Evolutionary conservation across 2,329 filamentous ascomycete genomes (phyloP), one percentile per base, ranked within the genome.

Genomic region (Taxawa tesnikishii): DNA sequence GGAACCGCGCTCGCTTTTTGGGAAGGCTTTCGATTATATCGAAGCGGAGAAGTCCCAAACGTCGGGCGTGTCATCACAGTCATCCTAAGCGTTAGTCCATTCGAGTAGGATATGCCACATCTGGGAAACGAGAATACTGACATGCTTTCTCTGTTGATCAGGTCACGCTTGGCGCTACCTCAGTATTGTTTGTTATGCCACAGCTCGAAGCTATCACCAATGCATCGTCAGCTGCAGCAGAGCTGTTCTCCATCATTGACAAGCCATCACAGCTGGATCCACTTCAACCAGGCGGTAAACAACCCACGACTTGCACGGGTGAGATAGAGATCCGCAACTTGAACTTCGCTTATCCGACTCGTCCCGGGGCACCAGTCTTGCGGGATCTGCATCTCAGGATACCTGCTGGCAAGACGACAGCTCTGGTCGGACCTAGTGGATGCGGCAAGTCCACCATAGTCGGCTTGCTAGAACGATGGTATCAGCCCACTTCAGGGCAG

Each of bases 331-430:
- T 87, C 16, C 56, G 71, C 8, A 62, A 73, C 26, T 69, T 87
- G 8, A 69, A 65, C n/a, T 85, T 87, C 45, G 70, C 78, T 2
- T 87, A 87, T 44, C 81, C 81, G 11, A 1, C 59, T 5, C 48
- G 58, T 42, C 37, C 56, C 41, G 49, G 38, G 34, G 48, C 51
- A 5, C 43, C 40, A 16, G 57, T 63, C 0, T 43, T 63, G 5
- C 44, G 54, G 31, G 41, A 46, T 11, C 37, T 62, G 6, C 48
- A 38, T 24, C 39, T 60, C 5, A 42, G 30, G 3, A 48, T 62
- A 3, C 57, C 58, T 1, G 51, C 59, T 12, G 53, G 53, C 5
- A 61, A 62, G 39, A 58, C 53, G 3, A 64, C 60, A 3, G 56
- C 73, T 60, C 44, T 60, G 6, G 55, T 60, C 6, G 56, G 57